These are phyloP conservation scores for Cryptococcus jaspeensis DNA, from an alignment of 1,284 basidiomycete genomes.

Conservation along the genomic window DNA sequence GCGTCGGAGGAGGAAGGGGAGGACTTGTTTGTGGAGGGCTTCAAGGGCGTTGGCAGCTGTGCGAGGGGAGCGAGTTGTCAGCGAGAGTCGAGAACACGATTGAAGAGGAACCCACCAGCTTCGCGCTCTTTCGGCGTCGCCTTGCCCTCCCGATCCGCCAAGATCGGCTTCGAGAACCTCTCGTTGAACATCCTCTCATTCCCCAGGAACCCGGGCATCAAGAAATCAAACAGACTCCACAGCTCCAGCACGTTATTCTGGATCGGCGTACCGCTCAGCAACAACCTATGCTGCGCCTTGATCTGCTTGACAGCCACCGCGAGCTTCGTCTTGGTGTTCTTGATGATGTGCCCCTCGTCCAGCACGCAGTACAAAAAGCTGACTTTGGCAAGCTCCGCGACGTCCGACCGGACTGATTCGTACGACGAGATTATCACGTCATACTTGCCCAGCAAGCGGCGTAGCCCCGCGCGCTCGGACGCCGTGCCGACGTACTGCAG, in stretches of 20 bases:
- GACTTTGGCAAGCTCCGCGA: conserved; percentile 68
- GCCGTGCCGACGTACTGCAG: conserved; percentile 88
- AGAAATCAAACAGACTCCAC: conserved; percentile 98
- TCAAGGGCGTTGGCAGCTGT: conserved; percentile 88
- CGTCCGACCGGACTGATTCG: conserved; percentile 95
- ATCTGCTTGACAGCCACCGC: conserved; percentile 94
- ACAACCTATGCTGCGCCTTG: conserved; percentile 84
- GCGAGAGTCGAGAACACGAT: neutral
- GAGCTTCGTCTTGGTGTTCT: conserved; percentile 96
- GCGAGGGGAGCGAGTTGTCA: conserved; percentile 5
- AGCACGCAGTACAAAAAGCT: conserved; percentile 96
- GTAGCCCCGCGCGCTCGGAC: conserved; percentile 73
- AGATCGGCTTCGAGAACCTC: conserved; percentile 91
- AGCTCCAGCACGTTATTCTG: conserved; percentile 99
- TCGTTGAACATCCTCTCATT: conserved; percentile 95
- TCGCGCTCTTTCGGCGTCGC: conserved; percentile 81
- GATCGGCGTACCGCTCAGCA: conserved; percentile 96
- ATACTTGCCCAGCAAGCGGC: conserved; percentile 63
- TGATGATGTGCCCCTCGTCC: conserved; percentile 98
- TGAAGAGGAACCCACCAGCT: conserved; percentile 77
- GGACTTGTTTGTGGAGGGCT: conserved; percentile 95
- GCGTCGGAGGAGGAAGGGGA: conserved; percentile 95
- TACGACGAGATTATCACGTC: conserved; percentile 97
- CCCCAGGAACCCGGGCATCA: conserved; percentile 99
- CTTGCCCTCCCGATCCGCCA: conserved; percentile 93